Evolutionary conservation across 257 asterid genomes (phyloP), one percentile per base, ranked within the genome.

Genomic region (Nicotiana obtusifolia): DNA sequence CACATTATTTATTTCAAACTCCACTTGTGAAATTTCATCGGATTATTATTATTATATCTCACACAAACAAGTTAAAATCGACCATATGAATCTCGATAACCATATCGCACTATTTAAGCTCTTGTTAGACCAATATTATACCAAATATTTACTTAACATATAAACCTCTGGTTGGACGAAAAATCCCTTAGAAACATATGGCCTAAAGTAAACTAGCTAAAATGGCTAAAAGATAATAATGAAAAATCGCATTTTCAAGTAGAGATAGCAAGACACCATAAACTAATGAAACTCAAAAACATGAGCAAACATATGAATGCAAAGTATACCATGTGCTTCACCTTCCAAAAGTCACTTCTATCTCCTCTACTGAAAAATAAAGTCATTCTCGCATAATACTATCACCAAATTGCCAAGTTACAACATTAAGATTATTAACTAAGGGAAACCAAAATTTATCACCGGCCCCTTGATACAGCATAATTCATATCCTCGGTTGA

Each of bases 401-500:
- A 78, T 37, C 59, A 37, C 54, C 33, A 47, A 60, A 57, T 37
- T 4, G 47, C 35, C 82, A n/a, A 78, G 73, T 78, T 68, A 73
- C 79, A 73, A 73, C 79, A 73, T 24, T 15, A 14, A 13, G 61
- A 61, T 56, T 76, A 78, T 26, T 41, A 64, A 76, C 81, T 35
- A 64, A 17, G 19, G 30, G 16, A 80, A 15, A 30, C 31, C 14
- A 71, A 77, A 84, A 62, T 66, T 66, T 37, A 60, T 93, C 89
- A 92, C 84, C 88, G 88, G 22, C 92, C 97, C 84, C 88, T 91
- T 24, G 92, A 89, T 79, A 84, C 66, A 17, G 95, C 86, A 47
- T 92, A 95, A 9, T 87, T 89, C 86, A 94, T 67, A 83, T 94
- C 97, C 79, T 91, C 94, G 0, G 81, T 82, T 37, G 97, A 88